phyloP scores from a whole-genome alignment of 345 rosid species.

The Streptanthus diversifolius region DNA sequence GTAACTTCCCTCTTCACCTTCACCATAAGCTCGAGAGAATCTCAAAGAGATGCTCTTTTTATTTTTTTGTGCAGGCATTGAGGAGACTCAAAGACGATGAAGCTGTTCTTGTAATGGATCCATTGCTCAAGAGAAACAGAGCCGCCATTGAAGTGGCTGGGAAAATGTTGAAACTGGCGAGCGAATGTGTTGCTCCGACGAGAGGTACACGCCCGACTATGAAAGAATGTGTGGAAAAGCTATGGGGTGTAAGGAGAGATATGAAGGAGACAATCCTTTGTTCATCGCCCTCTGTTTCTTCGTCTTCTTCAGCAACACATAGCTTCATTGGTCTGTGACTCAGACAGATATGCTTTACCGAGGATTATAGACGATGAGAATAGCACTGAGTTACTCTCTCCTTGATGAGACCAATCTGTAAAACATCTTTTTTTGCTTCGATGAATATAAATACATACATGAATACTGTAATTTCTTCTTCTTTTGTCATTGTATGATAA shows the following conservation, averaged over 20 bases:
- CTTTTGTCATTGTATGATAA: background rate
- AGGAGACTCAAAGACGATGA: slow-evolving; percentile 57
- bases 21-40: background rate
- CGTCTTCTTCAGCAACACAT: slow-evolving; percentile 24
- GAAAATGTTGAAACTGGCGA: slow-evolving; percentile 63
- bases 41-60: background rate
- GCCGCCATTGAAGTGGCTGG: slow-evolving; percentile 56
- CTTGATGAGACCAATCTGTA: slow-evolving; percentile 23
- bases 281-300: slow-evolving; percentile 42
- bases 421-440: background rate
- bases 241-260: slow-evolving; percentile 73
- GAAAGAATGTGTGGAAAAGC: slow-evolving; percentile 62
- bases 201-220: slow-evolving; percentile 72
- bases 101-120: slow-evolving; percentile 69
- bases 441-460: slow-evolving; percentile 6
- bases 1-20: background rate
- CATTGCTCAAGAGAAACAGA: slow-evolving; percentile 58
- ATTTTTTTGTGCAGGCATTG: slow-evolving; percentile 54
- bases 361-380: slow-evolving; percentile 35
- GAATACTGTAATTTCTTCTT: background rate
- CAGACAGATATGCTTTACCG: slow-evolving; percentile 20
- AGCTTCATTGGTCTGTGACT: slow-evolving; percentile 27
- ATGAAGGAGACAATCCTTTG: slow-evolving; percentile 40
- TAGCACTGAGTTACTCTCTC: slow-evolving; percentile 18
- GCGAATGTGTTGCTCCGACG: slow-evolving; percentile 47